Base-by-base conservation (phyloP, 495 filamentous ascomycete genomes). In the Penicillium odoratum region DNA sequence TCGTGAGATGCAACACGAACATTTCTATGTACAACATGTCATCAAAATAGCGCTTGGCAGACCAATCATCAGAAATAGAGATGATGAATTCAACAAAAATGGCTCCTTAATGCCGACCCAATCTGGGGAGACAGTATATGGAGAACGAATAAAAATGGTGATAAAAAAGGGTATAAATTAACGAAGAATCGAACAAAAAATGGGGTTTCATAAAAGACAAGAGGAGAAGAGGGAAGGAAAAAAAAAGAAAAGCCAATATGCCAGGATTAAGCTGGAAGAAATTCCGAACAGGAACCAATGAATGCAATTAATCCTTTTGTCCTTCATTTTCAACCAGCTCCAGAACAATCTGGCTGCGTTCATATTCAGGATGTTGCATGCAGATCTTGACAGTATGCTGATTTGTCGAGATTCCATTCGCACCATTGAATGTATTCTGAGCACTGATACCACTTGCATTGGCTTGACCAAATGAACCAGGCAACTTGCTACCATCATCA, bases 251-350 rank as follows among this genome's bases (percentile, higher is more conserved):
- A 11, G 10, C 2, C 42, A 36, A 36, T 13, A 36, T 13, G 33
- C 33, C 33, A 11, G 33, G 31, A 36, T 10, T 36, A 0, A 15
- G 34, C 33, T 34, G 15, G 4, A 6, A n/a, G 43, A 28, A 40
- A 34, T 3, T 57, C 1, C 21, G 21, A 21, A 21, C 21, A 21
- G 21, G 21, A 21, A 21, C 21, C 21, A 21, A 21, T 21, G n/a
- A 48, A 15, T 0, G 7, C 1, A 13, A 40, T 63, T 57, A 80
- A 53, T 97, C 93, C 70, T 84, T 88, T 70, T 92, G 88, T n/a
- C 91, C 92, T 68, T 96, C 91, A 71, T 98, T 98, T 59, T 97
- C 81, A 64, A 97, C 71, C 82, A 98, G 81, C 73, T 98, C 95
- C 60, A 98, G 73, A 53, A 98, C 87, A 59, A 98, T 83, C 76